These are phyloP conservation scores for Rauvolfia tetraphylla DNA, from an alignment of 257 asterid genomes.

Conservation along the genomic window DNA sequence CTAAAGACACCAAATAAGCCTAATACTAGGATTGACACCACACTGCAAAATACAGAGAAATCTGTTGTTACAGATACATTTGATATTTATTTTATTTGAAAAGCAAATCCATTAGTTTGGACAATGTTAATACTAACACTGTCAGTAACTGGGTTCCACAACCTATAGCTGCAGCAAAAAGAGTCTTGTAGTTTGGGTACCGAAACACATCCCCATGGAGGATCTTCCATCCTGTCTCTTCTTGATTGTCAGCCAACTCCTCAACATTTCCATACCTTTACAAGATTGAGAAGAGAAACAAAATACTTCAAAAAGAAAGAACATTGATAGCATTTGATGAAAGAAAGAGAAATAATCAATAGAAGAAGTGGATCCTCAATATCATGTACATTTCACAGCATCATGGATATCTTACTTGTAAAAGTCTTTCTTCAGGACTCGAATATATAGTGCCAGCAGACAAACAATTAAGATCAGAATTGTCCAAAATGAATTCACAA, in stretches of 20 bases:
- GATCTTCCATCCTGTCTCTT: constrained; percentile 34
- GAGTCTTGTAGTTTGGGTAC: constrained; percentile 5
- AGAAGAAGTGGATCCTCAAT: neutral
- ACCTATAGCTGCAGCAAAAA: constrained; percentile 16
- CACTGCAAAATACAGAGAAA: constrained; percentile 30
- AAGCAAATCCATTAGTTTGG: constrained; percentile 51
- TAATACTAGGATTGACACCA: constrained; percentile 53
- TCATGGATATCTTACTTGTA: neutral
- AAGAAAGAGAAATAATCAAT: neutral
- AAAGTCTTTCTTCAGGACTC: constrained; percentile 9
- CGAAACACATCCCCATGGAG: constrained; percentile 16
- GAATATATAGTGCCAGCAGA: neutral
- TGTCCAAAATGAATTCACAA: constrained; percentile 16
- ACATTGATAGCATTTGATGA: too few relatives aligned
- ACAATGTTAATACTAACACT: neutral
- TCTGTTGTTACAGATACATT: neutral
- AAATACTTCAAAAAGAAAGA: neutral
- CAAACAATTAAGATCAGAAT: constrained; percentile 14
- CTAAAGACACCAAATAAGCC: constrained; percentile 67
- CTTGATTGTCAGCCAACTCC: constrained; percentile 43
- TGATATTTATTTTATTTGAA: constrained; percentile 62
- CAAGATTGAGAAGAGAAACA: neutral
- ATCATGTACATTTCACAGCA: neutral
- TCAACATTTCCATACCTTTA: neutral
- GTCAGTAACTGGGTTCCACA: constrained; percentile 5